Evolutionary conservation across 768 basidiomycete genomes (phyloP).

Genomic region (Boletus huronensis): DNA sequence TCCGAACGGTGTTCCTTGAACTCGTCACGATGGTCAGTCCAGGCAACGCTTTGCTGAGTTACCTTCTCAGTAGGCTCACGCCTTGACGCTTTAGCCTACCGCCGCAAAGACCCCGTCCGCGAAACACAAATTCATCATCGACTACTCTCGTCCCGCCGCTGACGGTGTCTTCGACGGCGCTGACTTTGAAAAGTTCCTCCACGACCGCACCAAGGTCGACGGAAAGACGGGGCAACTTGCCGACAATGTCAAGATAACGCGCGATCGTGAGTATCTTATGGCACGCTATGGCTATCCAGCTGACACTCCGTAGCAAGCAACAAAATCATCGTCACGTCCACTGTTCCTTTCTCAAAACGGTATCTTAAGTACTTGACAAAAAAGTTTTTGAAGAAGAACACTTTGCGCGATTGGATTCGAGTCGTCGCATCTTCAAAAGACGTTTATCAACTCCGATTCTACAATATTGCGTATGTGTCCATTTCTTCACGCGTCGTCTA

Average conservation of each 20-base stretch:
- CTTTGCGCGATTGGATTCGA: constrained; percentile 94
- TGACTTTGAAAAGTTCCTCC: constrained; percentile 82
- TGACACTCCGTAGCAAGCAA: constrained; percentile 51
- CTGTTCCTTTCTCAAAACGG: constrained; percentile 90
- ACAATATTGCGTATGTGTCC: constrained; percentile 76
- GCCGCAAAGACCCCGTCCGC: constrained; percentile 48
- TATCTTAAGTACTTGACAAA: constrained; percentile 99
- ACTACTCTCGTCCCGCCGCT: constrained; percentile 79
- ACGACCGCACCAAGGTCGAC: constrained; percentile 92
- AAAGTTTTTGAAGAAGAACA: constrained; percentile 99
- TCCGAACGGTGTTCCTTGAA: background rate
- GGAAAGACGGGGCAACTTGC: constrained; percentile 90
- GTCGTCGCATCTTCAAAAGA: constrained; percentile 95
- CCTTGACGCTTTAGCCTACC: constrained; percentile 51
- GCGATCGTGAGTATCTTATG: constrained; percentile 62
- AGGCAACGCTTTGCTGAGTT: constrained; percentile 84
- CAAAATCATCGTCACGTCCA: constrained; percentile 82
- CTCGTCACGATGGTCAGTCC: constrained; percentile 67
- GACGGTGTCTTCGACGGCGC: constrained; percentile 61
- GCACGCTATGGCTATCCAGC: background rate
- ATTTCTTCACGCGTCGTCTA: background rate
- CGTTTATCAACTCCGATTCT: constrained; percentile 92
- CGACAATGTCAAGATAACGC: constrained; percentile 80
- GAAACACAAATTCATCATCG: constrained; percentile 80
- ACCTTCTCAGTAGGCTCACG: constrained; percentile 88